Evolutionary conservation across 2,329 filamentous ascomycete genomes (phyloP), one percentile per base, ranked within the genome.

Genomic region (Ophiocordyceps australis): DNA sequence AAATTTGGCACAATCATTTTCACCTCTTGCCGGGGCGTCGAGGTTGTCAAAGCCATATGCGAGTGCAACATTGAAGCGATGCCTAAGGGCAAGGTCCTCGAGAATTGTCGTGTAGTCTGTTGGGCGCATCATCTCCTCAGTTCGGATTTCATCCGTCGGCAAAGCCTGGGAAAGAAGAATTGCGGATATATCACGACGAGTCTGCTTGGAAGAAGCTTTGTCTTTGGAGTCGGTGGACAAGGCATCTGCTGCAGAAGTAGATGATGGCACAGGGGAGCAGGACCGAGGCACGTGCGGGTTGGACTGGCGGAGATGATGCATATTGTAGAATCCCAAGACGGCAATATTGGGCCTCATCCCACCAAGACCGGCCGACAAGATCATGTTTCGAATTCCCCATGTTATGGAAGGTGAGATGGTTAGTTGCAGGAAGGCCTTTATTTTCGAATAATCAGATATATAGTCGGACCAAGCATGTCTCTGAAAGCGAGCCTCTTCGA

Each of bases 331-430:
- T 1, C 77, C 78, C 37, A 85, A 54, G 3, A 92, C 65, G 10
- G 80, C 81, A 34, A 92, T 83, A 35, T 92, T 92, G 0, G 82
- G 82, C 22, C 82, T 59, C 81, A 92, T 91, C 10, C 82, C 81
- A 4, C 82, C 82, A 3, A 92, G 54, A 0, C 82, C 82, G 11
- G 82, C 76, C 9, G 76, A 79, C 8, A 92, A 51, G 7, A 89
- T 77, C 23, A 91, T 59, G 38, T 91, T 92, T 13, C 82, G 64
- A 14, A 81, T 67, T 1, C 82, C 82, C 82, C 82, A 92, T 39
- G 78, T 82, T 17, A 85, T 68, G 3, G 71, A 69, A 0, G 82
- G 82, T 2, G 80, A 81, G 45, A 92, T 79, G 10, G 78, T 72
- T 26, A 92, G 67, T 37, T 92, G 85, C 9, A 91, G 74, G 42